Conservation (phyloP, 805 yeast genomes). For the Spathaspora sp. region DNA sequence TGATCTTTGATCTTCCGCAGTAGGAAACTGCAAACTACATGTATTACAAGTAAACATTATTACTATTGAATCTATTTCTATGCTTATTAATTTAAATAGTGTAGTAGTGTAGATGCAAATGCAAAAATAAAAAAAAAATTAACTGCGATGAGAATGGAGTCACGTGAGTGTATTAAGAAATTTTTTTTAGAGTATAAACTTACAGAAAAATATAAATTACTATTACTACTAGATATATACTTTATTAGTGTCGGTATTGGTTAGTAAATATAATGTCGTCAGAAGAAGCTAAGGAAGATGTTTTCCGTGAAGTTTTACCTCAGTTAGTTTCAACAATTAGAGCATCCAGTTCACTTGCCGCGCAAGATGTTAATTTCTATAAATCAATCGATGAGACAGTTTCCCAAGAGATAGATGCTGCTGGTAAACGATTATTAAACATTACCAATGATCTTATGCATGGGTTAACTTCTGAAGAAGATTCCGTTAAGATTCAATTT, state of each 20-base stretch:
- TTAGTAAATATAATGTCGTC: not conserved
- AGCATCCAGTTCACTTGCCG: conserved; percentile 64
- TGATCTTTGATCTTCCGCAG: conserved; percentile 79
- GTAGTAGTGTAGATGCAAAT: no score
- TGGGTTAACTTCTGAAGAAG: not conserved
- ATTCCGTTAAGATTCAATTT: conserved; percentile 19
- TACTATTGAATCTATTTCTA: not conserved
- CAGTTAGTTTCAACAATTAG: conserved; percentile 56
- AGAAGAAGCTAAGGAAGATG: not conserved
- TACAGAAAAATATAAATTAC: not conserved
- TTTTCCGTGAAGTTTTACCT: conserved; percentile 29
- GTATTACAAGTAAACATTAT: conserved; percentile 70
- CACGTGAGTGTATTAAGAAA: not conserved
- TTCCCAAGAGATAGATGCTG: conserved; percentile 32
- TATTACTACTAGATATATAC: not conserved
- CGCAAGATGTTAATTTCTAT: conserved; percentile 79
- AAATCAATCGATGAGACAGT: conserved; percentile 54
- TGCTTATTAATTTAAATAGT: not conserved
- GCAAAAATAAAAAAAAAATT: not conserved
- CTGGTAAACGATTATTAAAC: conserved; percentile 41
- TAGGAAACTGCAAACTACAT: conserved; percentile 75
- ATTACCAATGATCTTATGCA: conserved; percentile 46
- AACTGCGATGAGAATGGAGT: not conserved
- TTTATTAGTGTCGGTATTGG: no score
- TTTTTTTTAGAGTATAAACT: no score